Evolutionary conservation across 208 protist genomes (phyloP), one percentile per base, ranked within the genome.

Genomic region (Leishmania martiniquensis): DNA sequence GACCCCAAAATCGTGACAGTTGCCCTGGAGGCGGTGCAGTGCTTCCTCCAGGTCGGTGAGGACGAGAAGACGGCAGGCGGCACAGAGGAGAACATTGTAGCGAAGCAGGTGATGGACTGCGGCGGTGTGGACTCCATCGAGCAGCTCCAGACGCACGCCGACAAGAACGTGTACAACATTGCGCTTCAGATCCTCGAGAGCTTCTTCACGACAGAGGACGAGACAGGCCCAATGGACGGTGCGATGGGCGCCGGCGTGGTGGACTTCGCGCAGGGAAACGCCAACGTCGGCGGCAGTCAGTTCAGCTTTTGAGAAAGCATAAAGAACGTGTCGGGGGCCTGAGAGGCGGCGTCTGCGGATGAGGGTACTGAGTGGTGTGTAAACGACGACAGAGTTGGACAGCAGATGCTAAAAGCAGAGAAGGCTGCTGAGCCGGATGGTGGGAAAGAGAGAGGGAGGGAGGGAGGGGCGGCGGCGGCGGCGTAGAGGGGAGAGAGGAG

Each of bases 1-100:
- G 98, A 99, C 71, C 29, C 82, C 34, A 98, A 97, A 79, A 98
- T 99, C 74, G 83, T 99, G 29, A 94, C 79, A 22, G 95, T 99
- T 4, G 91, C 97, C 0, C 93, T 99, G 20, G 98, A 99, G 85
- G 98, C 96, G 10, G 75, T 99, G n/a, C 93, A 98, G 78, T 98
- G 98, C 76, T 98, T 99, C 80, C 93, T 99, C 29, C 83, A 91
- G 63, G 51, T 90, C 65, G 94, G 88, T 22, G 87, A 93, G 69
- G 87, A 95, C 54, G 85, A 89, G 62, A 82, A 82, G 75, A 80
- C 68, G 20, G 45, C 80, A 12, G 87, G 87, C 32, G 42, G 62
- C 13, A 85, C 54, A 9, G 60, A 75, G 39, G 84, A 88, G 72
- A 97, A 97, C 81, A 67, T 89, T 34, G 89, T 96, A 45, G 91